These are phyloP conservation scores for Buxus sempervirens DNA, from an alignment of 164 flowering plant species.

Conservation along the genomic window DNA sequence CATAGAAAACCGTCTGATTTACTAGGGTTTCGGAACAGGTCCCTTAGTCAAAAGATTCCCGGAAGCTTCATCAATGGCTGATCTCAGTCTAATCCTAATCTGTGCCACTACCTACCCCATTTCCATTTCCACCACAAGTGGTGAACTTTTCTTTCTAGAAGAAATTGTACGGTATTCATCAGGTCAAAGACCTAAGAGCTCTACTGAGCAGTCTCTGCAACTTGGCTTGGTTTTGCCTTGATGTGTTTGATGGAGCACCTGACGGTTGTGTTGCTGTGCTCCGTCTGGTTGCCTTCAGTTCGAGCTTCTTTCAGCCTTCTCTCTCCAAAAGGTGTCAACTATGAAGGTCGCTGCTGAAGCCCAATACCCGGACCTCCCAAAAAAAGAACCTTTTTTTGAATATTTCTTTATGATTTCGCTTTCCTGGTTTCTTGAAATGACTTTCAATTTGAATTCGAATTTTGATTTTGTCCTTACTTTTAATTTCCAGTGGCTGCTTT, in stretches of 20 bases:
- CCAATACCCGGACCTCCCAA: no score
- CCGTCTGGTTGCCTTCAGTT: slow-evolving; percentile 21
- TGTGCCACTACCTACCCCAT: not conserved
- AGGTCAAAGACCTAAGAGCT: not conserved
- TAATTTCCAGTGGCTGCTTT: slow-evolving; percentile 76
- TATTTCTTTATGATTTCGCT: slow-evolving; percentile 4
- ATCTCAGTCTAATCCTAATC: not conserved
- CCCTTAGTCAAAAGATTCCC: not conserved
- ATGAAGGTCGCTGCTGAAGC: slow-evolving; percentile 58
- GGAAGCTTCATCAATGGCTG: not conserved
- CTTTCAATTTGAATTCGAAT: not conserved
- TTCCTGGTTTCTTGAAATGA: not conserved
- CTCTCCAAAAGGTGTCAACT: slow-evolving; percentile 96
- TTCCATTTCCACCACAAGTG: no score
- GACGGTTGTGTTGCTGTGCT: slow-evolving; percentile 16
- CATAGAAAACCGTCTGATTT: not conserved
- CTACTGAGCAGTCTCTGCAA: not conserved
- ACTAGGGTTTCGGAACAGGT: not conserved
- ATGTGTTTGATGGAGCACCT: slow-evolving; percentile 25
- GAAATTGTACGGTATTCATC: not conserved
- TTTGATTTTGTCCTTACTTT: not conserved
- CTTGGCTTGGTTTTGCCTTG: not conserved
- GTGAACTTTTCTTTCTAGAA: no score
- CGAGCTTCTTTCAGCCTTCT: slow-evolving; percentile 53
- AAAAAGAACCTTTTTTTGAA: no score